Conservation (phyloP, 345 rosid genomes). For the Eutrema heterophyllum region DNA sequence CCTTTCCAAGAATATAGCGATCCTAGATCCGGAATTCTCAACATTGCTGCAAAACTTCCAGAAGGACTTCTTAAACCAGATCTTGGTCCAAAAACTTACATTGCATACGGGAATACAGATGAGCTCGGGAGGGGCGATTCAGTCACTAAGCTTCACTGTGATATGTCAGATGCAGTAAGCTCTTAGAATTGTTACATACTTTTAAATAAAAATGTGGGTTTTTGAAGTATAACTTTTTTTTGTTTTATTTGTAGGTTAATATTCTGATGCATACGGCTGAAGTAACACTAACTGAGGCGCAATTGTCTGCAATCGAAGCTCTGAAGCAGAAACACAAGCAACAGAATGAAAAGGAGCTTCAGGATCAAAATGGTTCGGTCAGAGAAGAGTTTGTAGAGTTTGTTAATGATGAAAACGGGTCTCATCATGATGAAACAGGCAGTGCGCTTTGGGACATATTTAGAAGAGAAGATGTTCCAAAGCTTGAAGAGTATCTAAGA, state of each 20-base stretch:
- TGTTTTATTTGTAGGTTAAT: slow-evolving; percentile 52
- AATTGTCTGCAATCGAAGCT: slow-evolving; percentile 38
- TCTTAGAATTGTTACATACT: neutral
- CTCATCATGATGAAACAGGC: slow-evolving; percentile 28
- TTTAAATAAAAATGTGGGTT: neutral
- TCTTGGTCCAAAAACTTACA: slow-evolving; percentile 93
- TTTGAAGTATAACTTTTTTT: neutral
- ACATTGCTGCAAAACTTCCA: slow-evolving; percentile 80
- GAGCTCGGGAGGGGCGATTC: slow-evolving; percentile 99
- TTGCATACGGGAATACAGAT: slow-evolving; percentile 69
- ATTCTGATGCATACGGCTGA: slow-evolving; percentile 77
- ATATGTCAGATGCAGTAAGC: slow-evolving; percentile 89
- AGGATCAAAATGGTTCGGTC: slow-evolving; percentile 9
- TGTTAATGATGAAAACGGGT: slow-evolving; percentile 9
- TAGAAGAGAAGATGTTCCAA: slow-evolving; percentile 81
- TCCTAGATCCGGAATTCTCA: slow-evolving; percentile 78
- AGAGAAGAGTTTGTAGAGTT: slow-evolving; percentile 14
- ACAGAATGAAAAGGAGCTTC: slow-evolving; percentile 58
- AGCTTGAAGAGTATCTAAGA: slow-evolving; percentile 63
- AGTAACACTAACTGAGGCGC: slow-evolving; percentile 45
- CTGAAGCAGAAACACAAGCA: slow-evolving; percentile 55
- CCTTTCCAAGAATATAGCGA: slow-evolving; percentile 83
- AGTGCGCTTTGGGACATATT: slow-evolving; percentile 96
- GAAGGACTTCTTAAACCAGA: slow-evolving; percentile 64
- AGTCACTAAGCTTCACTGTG: slow-evolving; percentile 90